Base-by-base conservation (phyloP, 768 basidiomycete species). In the Rhodocollybia butyracea region DNA sequence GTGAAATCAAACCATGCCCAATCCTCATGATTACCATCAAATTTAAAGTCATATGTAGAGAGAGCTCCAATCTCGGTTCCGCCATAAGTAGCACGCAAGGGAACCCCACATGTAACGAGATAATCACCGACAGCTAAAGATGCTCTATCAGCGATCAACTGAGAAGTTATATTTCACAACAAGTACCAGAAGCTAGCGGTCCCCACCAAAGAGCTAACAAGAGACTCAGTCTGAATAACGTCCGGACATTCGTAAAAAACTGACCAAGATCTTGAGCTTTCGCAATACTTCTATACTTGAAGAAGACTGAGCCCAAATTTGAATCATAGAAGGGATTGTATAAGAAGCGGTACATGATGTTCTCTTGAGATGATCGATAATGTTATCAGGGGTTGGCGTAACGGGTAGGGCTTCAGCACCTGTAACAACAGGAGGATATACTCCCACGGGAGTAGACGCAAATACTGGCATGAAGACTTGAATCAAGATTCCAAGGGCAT, bases 31-130 rank as follows among this genome's bases (percentile, higher is more conserved):
- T 57, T 59, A 29, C 60, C 36, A 32, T 55, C 57, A 31, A n/a
- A n/a, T n/a, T n/a, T 50, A 39, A 64, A 40, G 38, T 55, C 65
- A 10, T 27, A 52, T 15, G 15, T 29, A 5, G n/a, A 15, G 3
- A 40, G 24, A 29, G 59, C 46, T 5, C 71, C 65, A 29, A 67
- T 61, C 55, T 79, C 76, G 0, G 73, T 79, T 13, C 51, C 61
- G 19, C 77, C 76, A 46, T 77, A 77, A 0, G 68, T 43, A 1
- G 64, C 47, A 7, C 51, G 31, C 2, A 78, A 39, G 10, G 62
- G 66, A 8, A 78, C 71, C 0, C 78, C 76, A 0, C 68, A 61
- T 7, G 57, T 55, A 10, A 65, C 63, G n/a, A 78, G 57, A 5
- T 55, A 57, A 26, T 76, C 67, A 0, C 76, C 78, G 1, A 72